Base-by-base conservation (phyloP, 306 rosid species). In the Pyrus betulifolia region DNA sequence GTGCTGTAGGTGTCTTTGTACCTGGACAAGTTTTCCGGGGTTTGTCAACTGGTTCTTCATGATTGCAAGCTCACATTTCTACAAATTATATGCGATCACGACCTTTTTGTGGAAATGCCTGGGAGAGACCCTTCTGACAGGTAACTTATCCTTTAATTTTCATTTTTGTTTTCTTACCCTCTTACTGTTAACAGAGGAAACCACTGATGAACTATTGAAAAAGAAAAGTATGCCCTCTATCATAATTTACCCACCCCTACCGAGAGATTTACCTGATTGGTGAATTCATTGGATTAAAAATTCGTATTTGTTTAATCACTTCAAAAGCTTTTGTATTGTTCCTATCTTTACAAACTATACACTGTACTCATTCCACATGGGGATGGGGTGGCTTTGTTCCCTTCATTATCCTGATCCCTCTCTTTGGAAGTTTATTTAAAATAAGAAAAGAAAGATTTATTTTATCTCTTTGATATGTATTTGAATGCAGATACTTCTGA, bases 81-180 rank as follows among this genome's bases (percentile, higher is more conserved):
- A 73, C 98, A 92, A 85, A 89, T 95, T 73, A 74, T 92, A 79
- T 95, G 97, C 67, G 98, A 95, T 81, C 98, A 95, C 22, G 98
- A 95, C 85, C 97, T 95, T 67, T 95, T 95, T 84, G 96, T 95
- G 75, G 98, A 95, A 90, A 95, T 95, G 98, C 98, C 98, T 70
- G 98, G 98, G 31, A 89, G 98, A 86, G 98, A 95, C 81, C 97
- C 98, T 80, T 95, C 98, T 76, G 98, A 95, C 81, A 95, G 98
- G 98, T 95, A 87, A 74, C 64, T 71, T 19, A 58, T 58, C 15
- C 30, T 27, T 73, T 23, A 18, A 35, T 60, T 31, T 74, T 31
- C 19, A 38, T 60, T 25, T 42, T 70, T 38, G 22, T 40, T 40
- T 46, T 17, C 17, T 17, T 42, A 54, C 55, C 19, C 27, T 45